Evolutionary conservation across 179 eudicot genomes (phyloP), one percentile per base, ranked within the genome.

Genomic region (Monotropa hypopitys): DNA sequence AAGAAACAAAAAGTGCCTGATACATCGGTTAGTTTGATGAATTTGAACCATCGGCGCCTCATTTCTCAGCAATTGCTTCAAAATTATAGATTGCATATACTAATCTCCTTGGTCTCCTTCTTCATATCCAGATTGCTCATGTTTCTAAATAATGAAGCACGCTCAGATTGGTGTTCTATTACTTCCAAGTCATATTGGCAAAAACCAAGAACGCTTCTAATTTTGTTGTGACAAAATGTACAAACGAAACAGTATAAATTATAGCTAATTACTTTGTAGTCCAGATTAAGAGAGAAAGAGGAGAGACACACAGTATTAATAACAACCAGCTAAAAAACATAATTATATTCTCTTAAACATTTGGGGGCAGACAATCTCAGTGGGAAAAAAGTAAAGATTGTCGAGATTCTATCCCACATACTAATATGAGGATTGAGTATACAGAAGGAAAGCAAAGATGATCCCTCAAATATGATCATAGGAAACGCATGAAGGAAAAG

Each of bases 21-120:
- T 51, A 73, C 26, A 73, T 28, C 0, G 76, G 46, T 73, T 73
- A 33, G 76, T 53, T 32, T 51, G 76, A 50, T 51, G 28, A 51
- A 32, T 50, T 30, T 26, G 76, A 47, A 8, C 15, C 18, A 32
- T 30, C 1, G 12, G n/a, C 53, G 16, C 7, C 13, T 20, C 38
- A 13, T 67, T 38, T 38, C 7, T 35, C 26, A 40, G 18, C 16
- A 18, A 8, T 67, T 67, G 35, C 42, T 28, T 1, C 20, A 18
- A 11, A 67, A 67, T 15, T 30, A 8, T 76, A 49, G 73, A n/a
- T n/a, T n/a, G n/a, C n/a, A n/a, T n/a, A n/a, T n/a, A n/a, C n/a
- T n/a, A n/a, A n/a, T n/a, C n/a, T n/a, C n/a, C n/a, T n/a, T n/a
- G n/a, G n/a, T n/a, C n/a, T n/a, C n/a, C n/a, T n/a, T n/a, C n/a